Evolutionary conservation across 2,329 filamentous ascomycete species (phyloP), one percentile per base, ranked within the genome.

Genomic region (Beauveria pseudobassiana): DNA sequence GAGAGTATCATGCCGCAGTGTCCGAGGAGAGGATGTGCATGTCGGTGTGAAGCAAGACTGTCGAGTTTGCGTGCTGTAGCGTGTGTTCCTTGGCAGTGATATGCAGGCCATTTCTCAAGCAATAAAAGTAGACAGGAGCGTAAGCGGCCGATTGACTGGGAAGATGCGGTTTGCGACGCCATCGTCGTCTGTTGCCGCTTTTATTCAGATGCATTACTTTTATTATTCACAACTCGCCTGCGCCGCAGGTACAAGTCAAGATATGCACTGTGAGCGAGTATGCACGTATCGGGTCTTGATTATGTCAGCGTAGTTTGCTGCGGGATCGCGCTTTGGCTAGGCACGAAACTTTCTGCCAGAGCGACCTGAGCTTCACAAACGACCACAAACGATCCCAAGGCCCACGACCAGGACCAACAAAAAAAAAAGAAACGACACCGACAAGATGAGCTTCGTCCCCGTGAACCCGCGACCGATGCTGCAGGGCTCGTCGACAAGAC

Each of bases 391-490:
- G 50, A 38, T 34, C 7, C 45, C 5, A 34, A 26, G 30, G 30
- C 30, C 30, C 30, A 14, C 30, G 30, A 34, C 12, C 30, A 34
- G 40, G 40, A 43, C 40, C 40, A n/a, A n/a, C 40, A 40, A 48
- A 26, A 45, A 54, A 54, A 24, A 52, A 46, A 28, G 14, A 59
- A 45, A 34, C 30, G 10, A 55, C 12, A 28, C 49, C 58, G 48
- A 46, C 66, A 72, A 64, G 43, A 76, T 76, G 73, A 76, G 73
- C 64, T 96, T 96, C 80, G 88, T 96, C 75, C 95, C 95, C 66
- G 82, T 98, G 72, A 99, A 99, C 83, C 95, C 95, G 73, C 91
- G 93, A 76, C 95, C 95, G 49, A 92, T 97, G 84, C 89, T 99
- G 74, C 92, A 97, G 80, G 87, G 73, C 87, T 97, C 66, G 89